These are phyloP conservation scores for Exophiala dermatitidis DNA, from an alignment of 2,329 filamentous ascomycete genomes.

Conservation along the genomic window DNA sequence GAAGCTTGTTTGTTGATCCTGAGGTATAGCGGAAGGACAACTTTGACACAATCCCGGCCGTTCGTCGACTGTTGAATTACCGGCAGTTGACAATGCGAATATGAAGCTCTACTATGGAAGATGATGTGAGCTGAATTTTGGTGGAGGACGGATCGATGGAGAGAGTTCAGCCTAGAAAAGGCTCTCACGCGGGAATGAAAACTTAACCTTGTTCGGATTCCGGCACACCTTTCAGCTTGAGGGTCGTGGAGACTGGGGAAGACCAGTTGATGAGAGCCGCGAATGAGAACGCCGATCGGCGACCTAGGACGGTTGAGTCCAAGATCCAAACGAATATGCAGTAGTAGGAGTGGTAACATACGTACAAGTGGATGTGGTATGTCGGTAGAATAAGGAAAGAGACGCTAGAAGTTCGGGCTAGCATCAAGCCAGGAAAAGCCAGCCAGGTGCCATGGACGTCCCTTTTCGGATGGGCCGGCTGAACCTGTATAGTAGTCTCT, in stretches of 20 bases:
- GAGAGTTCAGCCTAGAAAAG: neutral
- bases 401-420: conserved; percentile 20
- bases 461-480: conserved; percentile 16
- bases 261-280: neutral
- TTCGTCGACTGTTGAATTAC: no score
- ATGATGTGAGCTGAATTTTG: neutral
- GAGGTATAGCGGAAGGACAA: no score
- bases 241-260: neutral
- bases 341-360: neutral
- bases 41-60: no score
- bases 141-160: neutral
- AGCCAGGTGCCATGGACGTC: conserved; percentile 16
- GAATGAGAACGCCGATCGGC: conserved; percentile 2
- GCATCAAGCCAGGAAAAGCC: conserved; percentile 18
- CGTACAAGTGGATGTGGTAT: conserved; percentile 7
- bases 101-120: neutral
- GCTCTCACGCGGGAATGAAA: neutral
- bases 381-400: conserved; percentile 10
- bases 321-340: conserved; percentile 1
- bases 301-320: neutral
- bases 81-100: neutral
- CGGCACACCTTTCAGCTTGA: neutral
- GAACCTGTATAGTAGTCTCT: conserved; percentile 4
- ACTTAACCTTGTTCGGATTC: neutral
- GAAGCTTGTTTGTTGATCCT: no score